Evolutionary conservation across 305 asterid species (phyloP).

Genomic region (Fraxinus angustifolia): DNA sequence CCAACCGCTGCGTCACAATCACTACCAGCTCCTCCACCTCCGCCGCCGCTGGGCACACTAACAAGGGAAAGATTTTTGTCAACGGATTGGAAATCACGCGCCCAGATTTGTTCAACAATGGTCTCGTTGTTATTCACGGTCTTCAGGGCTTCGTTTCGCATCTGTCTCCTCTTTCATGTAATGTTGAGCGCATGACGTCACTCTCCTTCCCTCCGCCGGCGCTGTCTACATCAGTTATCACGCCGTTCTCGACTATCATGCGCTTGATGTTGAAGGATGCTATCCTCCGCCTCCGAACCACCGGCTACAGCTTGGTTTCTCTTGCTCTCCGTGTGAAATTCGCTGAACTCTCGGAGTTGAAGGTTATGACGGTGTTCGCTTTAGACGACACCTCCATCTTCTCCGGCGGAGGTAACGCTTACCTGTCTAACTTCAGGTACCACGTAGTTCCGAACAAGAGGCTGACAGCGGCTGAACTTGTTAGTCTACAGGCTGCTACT

Average conservation of each 20-base stretch:
- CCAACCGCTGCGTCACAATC: slow-evolving; percentile 65
- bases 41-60: neutral
- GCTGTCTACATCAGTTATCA: slow-evolving; percentile 21
- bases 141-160: slow-evolving; percentile 64
- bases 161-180: slow-evolving; percentile 69
- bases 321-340: slow-evolving; percentile 58
- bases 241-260: slow-evolving; percentile 39
- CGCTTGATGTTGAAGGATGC: slow-evolving; percentile 65
- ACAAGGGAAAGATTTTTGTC: slow-evolving; percentile 46
- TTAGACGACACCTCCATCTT: slow-evolving; percentile 55
- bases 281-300: slow-evolving; percentile 46
- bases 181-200: slow-evolving; percentile 59
- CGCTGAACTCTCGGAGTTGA: slow-evolving; percentile 49
- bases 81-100: slow-evolving; percentile 60
- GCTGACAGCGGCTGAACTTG: slow-evolving; percentile 55
- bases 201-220: slow-evolving; percentile 49
- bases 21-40: slow-evolving; percentile 30
- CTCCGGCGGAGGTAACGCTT: slow-evolving; percentile 51
- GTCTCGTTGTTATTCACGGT: slow-evolving; percentile 61
- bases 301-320: slow-evolving; percentile 62
- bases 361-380: slow-evolving; percentile 62
- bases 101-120: slow-evolving; percentile 73
- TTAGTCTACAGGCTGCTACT: slow-evolving; percentile 41
- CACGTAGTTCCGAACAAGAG: slow-evolving; percentile 67
- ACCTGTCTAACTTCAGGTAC: slow-evolving; percentile 50